Evolutionary conservation across 2,329 filamentous ascomycete species (phyloP).

Genomic region (Microsporum ferrugineum): DNA sequence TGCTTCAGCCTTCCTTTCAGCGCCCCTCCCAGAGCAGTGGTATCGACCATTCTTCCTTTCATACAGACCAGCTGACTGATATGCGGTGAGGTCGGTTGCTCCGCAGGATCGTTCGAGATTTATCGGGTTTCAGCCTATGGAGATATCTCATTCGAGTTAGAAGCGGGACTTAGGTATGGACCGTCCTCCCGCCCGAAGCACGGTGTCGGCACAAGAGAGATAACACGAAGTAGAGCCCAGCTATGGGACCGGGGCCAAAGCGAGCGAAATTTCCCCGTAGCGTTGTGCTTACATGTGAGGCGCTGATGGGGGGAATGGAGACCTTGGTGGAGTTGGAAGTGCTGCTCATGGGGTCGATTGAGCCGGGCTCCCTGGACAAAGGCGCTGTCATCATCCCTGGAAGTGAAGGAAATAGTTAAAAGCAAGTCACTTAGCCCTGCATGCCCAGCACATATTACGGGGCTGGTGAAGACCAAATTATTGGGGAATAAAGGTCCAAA

Average conservation of each 20-base stretch:
- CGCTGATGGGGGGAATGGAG: background rate
- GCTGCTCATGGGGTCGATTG: background rate
- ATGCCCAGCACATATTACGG: background rate
- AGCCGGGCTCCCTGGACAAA: background rate
- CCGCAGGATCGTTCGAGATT: background rate
- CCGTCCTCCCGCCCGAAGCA: constrained; percentile 1
- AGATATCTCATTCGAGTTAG: background rate
- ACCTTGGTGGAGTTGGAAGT: background rate
- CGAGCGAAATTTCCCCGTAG: background rate
- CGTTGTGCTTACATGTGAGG: background rate
- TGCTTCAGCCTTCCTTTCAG: background rate
- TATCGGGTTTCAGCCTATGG: background rate
- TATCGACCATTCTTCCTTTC: background rate
- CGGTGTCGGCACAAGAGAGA: background rate
- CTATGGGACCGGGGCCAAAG: background rate
- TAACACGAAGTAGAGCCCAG: background rate
- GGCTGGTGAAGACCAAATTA: background rate
- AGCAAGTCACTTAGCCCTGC: background rate
- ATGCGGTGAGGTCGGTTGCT: background rate
- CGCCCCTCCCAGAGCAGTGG: background rate
- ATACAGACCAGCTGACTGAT: background rate
- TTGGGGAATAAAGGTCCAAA: too few relatives aligned
- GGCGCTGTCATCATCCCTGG: background rate
- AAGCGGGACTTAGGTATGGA: background rate
- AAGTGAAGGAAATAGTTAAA: background rate